phyloP scores from a whole-genome alignment of 352 stramenopile genomes.

The Globisporangium perplexum region DNA sequence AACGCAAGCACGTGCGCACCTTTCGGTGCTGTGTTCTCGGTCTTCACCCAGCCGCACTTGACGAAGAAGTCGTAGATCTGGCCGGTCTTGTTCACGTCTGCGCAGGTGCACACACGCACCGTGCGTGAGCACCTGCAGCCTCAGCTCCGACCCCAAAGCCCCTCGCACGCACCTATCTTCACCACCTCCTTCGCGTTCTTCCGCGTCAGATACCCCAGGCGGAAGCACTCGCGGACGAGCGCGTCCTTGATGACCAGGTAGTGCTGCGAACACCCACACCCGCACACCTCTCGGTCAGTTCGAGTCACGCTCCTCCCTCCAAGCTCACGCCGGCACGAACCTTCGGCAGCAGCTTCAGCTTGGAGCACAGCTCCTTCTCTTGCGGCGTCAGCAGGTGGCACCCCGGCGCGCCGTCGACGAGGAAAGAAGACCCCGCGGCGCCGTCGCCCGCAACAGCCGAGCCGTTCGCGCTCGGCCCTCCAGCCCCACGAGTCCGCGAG shows the following conservation, averaged over 20 bases:
- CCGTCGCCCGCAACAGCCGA: conserved; percentile 4
- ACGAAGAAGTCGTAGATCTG: conserved; percentile 90
- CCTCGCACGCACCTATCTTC: conserved; percentile 74
- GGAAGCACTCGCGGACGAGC: conserved; percentile 87
- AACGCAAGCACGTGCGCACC: conserved; percentile 11
- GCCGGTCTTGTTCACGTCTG: conserved; percentile 80
- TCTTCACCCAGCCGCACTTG: conserved; percentile 82
- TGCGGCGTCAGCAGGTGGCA: conserved; percentile 87
- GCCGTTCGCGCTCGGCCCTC: neutral
- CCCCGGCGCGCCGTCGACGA: conserved; percentile 76
- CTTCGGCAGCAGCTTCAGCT: conserved; percentile 89
- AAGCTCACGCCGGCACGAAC: conserved; percentile 18
- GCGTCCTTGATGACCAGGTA: conserved; percentile 96
- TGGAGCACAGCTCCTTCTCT: conserved; percentile 88
- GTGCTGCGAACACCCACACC: conserved; percentile 35
- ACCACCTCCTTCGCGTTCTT: conserved; percentile 83
- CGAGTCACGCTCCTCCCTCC: neutral
- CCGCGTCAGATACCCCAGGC: conserved; percentile 68
- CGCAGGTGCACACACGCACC: conserved; percentile 9
- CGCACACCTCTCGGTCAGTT: neutral
- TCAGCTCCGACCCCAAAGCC: neutral
- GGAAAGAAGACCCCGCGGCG: conserved; percentile 37
- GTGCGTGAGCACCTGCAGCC: conserved; percentile 13
- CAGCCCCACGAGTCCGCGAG: conserved; percentile 13
- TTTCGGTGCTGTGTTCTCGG: conserved; percentile 42